Evolutionary conservation across 2,329 filamentous ascomycete genomes (phyloP).

Genomic region (Fusarium metavorans): DNA sequence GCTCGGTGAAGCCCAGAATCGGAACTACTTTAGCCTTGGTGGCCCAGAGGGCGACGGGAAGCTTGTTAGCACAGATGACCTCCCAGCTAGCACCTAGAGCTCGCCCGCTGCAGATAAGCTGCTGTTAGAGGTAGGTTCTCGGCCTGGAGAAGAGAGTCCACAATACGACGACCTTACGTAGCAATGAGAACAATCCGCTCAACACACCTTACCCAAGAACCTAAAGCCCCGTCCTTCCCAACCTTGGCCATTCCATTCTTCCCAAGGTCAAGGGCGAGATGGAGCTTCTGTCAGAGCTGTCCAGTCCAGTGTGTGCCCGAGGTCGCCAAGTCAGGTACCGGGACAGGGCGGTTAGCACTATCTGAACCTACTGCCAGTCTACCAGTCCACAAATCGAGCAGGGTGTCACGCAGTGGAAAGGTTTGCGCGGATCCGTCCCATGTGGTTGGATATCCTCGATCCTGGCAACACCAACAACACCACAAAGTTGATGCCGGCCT

Average conservation of each 20-base stretch:
- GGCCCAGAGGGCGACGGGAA: neutral
- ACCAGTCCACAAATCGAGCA: neutral
- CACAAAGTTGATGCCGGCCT: slow-evolving; percentile 2
- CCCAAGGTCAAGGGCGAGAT: neutral
- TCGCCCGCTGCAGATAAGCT: neutral
- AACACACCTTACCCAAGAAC: slow-evolving; percentile 25
- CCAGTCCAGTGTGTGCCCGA: neutral
- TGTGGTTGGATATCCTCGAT: slow-evolving; percentile 30
- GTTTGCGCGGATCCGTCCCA: slow-evolving; percentile 21
- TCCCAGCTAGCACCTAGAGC: neutral
- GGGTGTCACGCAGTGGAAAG: neutral
- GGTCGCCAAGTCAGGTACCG: slow-evolving; percentile 22
- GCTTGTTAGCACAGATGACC: slow-evolving; percentile 3
- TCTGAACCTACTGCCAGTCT: slow-evolving; percentile 2
- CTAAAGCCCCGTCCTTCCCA: neutral
- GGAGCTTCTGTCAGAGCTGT: neutral
- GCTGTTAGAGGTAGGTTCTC: neutral
- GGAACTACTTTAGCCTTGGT: slow-evolving; percentile 22
- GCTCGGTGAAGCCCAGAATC: slow-evolving; percentile 32
- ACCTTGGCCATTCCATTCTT: slow-evolving; percentile 7
- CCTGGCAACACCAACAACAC: slow-evolving; percentile 19
- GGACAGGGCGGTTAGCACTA: slow-evolving; percentile 26
- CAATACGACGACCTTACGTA: slow-evolving; percentile 24
- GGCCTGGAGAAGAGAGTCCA: neutral
- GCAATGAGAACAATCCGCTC: slow-evolving; percentile 11